phyloP scores from a whole-genome alignment of 2,329 filamentous ascomycete genomes.

The Alternaria consortialis region DNA sequence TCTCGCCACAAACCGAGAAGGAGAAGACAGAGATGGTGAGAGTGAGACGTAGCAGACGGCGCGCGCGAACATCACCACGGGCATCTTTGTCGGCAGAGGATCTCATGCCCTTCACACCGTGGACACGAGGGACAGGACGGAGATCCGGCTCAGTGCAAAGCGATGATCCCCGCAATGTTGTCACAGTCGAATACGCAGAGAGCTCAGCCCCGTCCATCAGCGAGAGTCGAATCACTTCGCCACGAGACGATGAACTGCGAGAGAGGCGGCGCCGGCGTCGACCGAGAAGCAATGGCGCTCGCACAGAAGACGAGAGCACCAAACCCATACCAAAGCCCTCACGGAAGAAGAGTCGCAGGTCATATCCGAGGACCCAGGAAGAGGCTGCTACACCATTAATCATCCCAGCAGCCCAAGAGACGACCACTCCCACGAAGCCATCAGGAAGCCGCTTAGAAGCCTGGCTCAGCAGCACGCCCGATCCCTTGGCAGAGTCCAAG shows the following conservation, averaged over 20 bases:
- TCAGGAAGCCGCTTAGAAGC: constrained; percentile 66
- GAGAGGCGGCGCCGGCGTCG: constrained; percentile 42
- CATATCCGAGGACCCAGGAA: constrained; percentile 37
- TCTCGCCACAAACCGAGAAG: constrained; percentile 32
- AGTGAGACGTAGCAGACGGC: constrained; percentile 40
- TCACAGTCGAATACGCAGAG: constrained; percentile 43
- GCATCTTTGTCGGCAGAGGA: constrained; percentile 47
- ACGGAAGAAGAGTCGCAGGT: constrained; percentile 36
- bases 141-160: constrained; percentile 38
- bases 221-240: constrained; percentile 20
- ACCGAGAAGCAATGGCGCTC: constrained; percentile 35
- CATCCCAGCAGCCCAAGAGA: constrained; percentile 33
- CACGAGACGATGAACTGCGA: constrained; percentile 36
- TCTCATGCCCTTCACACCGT: constrained; percentile 26
- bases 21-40: constrained; percentile 38
- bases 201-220: constrained; percentile 25
- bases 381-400: constrained; percentile 26
- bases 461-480: constrained; percentile 67
- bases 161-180: constrained; percentile 33
- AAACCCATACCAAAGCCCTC: constrained; percentile 29
- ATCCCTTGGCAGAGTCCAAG: constrained; percentile 63
- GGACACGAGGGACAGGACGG: constrained; percentile 26
- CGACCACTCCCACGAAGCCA: constrained; percentile 52
- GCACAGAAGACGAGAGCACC: constrained; percentile 36
- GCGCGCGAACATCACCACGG: constrained; percentile 42